Evolutionary conservation across 108 stramenopile genomes (phyloP).

Genomic region (Skeletonema potamos): DNA sequence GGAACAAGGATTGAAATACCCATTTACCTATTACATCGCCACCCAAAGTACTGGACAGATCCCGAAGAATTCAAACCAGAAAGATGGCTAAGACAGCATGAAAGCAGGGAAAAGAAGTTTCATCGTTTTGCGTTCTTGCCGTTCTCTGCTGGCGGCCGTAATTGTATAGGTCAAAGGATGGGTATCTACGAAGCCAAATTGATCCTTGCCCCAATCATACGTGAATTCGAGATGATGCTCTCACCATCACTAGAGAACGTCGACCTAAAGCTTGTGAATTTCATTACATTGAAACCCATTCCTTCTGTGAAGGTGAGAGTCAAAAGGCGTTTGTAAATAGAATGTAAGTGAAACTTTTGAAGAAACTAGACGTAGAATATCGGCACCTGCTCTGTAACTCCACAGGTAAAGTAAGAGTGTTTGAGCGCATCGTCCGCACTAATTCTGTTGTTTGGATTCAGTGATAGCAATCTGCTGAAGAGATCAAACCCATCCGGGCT

Average conservation of each 20-base stretch:
- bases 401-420: constrained; percentile 35
- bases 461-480: constrained; percentile 74
- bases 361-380: constrained; percentile 8
- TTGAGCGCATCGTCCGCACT: constrained; percentile 87
- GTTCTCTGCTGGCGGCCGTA: constrained; percentile 60
- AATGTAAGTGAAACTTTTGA: background rate
- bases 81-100: constrained; percentile 51
- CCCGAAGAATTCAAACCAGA: constrained; percentile 63
- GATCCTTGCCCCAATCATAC: constrained; percentile 54
- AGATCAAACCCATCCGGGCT: constrained; percentile 88
- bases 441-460: constrained; percentile 90
- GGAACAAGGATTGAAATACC: constrained; percentile 50
- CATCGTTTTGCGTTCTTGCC: constrained; percentile 60
- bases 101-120: constrained; percentile 15
- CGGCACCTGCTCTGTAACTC: constrained; percentile 38
- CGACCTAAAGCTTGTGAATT: constrained; percentile 41
- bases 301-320: constrained; percentile 46
- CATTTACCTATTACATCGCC: constrained; percentile 52
- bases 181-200: constrained; percentile 65
- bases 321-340: background rate
- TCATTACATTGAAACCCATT: constrained; percentile 51
- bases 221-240: constrained; percentile 40
- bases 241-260: constrained; percentile 41
- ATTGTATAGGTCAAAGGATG: constrained; percentile 69
- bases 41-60: constrained; percentile 64